These are phyloP conservation scores for Margaritispora aquatica DNA, from an alignment of 495 filamentous ascomycete genomes.

Conservation along the genomic window DNA sequence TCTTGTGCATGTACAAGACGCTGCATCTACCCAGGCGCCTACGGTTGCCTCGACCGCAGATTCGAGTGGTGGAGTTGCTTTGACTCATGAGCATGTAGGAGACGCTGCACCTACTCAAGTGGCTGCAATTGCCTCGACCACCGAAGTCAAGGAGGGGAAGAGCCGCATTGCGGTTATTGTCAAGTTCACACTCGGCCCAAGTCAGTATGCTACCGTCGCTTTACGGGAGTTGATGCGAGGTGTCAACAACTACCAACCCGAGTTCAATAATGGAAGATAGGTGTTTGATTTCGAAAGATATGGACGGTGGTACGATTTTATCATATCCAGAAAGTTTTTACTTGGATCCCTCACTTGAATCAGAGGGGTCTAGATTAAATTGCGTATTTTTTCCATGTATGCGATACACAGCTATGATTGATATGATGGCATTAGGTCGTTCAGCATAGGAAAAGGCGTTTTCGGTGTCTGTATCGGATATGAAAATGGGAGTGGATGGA, in stretches of 20 bases:
- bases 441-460: no score
- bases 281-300: background rate
- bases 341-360: background rate
- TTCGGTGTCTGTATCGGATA: no score
- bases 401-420: no score
- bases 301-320: background rate
- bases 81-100: background rate
- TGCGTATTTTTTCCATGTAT: no score
- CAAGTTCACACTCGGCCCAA: conserved; percentile 76
- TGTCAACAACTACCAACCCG: conserved; percentile 56
- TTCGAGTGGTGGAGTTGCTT: background rate
- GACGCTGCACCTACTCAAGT: background rate
- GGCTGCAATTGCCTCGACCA: background rate
- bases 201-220: conserved; percentile 93
- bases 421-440: no score
- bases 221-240: conserved; percentile 79
- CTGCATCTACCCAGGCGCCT: background rate
- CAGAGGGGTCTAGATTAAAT: no score
- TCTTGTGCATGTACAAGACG: background rate
- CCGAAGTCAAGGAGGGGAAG: background rate
- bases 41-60: background rate
- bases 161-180: conserved; percentile 68
- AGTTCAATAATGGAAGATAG: conserved; percentile 38
- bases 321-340: background rate
- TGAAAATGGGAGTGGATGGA: no score